Percentiles rank a stretch among this genome's conserved stretches.
These are phyloP conservation scores for Dendrobium chrysotoxum DNA, from an alignment of 106 monocot genomes.

Conservation along the genomic window DNA sequence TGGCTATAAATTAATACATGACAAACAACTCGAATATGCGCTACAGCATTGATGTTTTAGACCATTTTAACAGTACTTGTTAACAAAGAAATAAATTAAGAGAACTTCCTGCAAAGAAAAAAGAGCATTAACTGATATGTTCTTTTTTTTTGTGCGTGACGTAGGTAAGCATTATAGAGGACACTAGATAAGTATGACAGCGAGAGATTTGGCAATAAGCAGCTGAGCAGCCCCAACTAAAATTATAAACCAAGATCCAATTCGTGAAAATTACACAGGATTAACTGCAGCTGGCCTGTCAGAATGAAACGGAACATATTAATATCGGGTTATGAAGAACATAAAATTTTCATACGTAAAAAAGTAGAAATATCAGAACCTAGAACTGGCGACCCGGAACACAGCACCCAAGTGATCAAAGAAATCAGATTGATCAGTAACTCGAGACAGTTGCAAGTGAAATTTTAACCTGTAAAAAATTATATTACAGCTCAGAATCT, in stretches of 20 bases:
- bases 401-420: not conserved
- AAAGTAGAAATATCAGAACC: not conserved
- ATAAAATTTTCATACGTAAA: not conserved
- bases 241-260: not conserved
- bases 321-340: not conserved
- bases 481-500: not conserved
- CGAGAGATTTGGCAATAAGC: not conserved
- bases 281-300: not conserved
- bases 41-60: not conserved
- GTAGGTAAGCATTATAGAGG: no score
- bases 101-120: not conserved
- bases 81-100: not conserved
- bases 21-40: not conserved
- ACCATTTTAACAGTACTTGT: not conserved
- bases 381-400: not conserved
- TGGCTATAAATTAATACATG: not conserved
- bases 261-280: not conserved
- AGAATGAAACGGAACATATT: not conserved
- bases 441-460: not conserved
- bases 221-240: no score
- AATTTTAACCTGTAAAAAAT: not conserved
- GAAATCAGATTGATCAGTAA: not conserved
- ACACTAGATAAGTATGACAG: not conserved
- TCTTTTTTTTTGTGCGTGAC: no score
- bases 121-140: no score